Evolutionary conservation across 2,329 filamentous ascomycete genomes (phyloP).

Genomic region (Parascedosporium putredinis): DNA sequence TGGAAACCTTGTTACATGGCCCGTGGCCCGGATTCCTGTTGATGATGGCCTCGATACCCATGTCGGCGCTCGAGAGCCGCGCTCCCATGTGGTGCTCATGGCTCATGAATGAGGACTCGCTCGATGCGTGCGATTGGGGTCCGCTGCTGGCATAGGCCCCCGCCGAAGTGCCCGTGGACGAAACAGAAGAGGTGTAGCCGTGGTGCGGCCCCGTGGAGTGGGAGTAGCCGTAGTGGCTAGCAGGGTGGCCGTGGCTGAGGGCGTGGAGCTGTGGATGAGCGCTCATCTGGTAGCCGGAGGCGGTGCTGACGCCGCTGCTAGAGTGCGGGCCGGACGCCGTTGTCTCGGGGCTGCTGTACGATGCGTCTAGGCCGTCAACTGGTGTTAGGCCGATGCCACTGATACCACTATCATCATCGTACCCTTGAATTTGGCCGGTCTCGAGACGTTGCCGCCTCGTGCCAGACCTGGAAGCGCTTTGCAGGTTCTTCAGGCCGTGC

Average conservation of each 20-base stretch:
- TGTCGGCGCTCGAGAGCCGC: conserved; percentile 39
- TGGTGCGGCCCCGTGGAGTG: conserved; percentile 16
- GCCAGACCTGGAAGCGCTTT: conserved; percentile 55
- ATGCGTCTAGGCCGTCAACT: conserved; percentile 48
- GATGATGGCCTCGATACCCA: conserved; percentile 51
- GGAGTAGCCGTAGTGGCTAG: conserved; percentile 17
- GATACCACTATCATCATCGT: conserved; percentile 64
- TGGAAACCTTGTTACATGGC: conserved; percentile 13
- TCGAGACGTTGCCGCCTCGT: conserved; percentile 54
- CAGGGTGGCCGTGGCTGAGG: conserved; percentile 9
- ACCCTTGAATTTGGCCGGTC: conserved; percentile 32
- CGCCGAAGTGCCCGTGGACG: conserved; percentile 30
- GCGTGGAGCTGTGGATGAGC: conserved; percentile 13
- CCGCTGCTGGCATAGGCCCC: conserved; percentile 8
- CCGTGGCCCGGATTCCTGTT: conserved; percentile 25
- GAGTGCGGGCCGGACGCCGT: conserved; percentile 30
- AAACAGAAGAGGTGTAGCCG: conserved; percentile 44
- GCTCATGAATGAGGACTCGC: conserved; percentile 8
- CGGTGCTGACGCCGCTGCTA: conserved; percentile 17
- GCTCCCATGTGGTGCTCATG: conserved; percentile 16
- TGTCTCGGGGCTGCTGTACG: conserved; percentile 45
- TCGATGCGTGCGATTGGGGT: conserved; percentile 2
- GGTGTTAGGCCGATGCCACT: conserved; percentile 49
- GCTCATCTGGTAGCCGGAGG: conserved; percentile 11
- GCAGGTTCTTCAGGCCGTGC: conserved; percentile 72